Conservation (phyloP, 2,329 filamentous ascomycete genomes). For the Cercospora janseana region DNA sequence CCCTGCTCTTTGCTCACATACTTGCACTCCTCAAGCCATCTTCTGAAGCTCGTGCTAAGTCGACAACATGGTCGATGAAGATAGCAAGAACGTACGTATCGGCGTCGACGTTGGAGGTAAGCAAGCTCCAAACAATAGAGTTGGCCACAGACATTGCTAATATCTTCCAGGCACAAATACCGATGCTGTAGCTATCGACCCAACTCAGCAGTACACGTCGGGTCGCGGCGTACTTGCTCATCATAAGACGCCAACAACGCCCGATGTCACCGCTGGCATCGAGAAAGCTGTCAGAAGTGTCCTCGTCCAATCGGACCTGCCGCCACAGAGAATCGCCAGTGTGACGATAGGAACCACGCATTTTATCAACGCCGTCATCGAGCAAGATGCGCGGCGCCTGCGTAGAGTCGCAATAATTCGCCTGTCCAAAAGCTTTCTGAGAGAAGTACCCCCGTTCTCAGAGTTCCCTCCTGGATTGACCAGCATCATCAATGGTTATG, state of each 20-base stretch:
- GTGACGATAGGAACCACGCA: constrained; percentile 54
- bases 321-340: constrained; percentile 38
- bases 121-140: constrained; percentile 1
- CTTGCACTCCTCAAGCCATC: no score
- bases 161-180: constrained; percentile 35
- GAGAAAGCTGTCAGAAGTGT: constrained; percentile 40
- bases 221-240: constrained; percentile 35
- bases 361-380: constrained; percentile 38
- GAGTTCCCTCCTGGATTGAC: constrained; percentile 35
- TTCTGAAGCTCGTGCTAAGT: neutral
- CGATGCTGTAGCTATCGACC: constrained; percentile 37
- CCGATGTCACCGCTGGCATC: constrained; percentile 46
- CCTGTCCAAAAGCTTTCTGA: constrained; percentile 34
- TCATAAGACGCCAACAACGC: constrained; percentile 43
- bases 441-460: constrained; percentile 36
- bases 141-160: neutral
- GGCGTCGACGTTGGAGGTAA: constrained; percentile 47
- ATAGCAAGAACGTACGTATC: constrained; percentile 38
- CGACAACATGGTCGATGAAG: constrained; percentile 5
- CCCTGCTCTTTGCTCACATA: no score
- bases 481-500: constrained; percentile 36
- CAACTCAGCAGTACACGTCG: constrained; percentile 29
- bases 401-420: constrained; percentile 55
- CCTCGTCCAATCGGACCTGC: constrained; percentile 37
- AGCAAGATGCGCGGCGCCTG: constrained; percentile 47